Conservation (phyloP, 257 asterid species). For the Voacanga thouarsii region DNA sequence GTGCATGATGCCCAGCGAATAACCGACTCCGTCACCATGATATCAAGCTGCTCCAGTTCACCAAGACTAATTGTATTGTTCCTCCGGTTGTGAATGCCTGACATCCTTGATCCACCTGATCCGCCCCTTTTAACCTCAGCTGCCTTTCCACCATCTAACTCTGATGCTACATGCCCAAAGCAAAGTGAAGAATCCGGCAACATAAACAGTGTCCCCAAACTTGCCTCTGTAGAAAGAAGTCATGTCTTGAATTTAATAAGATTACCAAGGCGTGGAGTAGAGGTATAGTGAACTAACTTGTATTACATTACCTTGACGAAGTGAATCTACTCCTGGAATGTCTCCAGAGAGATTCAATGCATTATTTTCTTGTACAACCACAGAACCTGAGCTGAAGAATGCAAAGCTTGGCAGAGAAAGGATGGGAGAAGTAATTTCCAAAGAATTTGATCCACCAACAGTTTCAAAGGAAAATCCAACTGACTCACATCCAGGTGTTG, state of each 20-base stretch:
- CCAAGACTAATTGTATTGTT: constrained; percentile 66
- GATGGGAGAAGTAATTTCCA: constrained; percentile 41
- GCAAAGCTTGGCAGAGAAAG: constrained; percentile 64
- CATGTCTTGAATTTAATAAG: not conserved
- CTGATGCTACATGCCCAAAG: constrained; percentile 24
- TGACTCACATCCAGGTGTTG: constrained; percentile 28
- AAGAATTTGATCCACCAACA: constrained; percentile 32
- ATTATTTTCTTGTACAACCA: constrained; percentile 33
- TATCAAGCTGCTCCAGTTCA: constrained; percentile 56
- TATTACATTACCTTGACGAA: constrained; percentile 43
- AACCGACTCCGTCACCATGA: constrained; percentile 61
- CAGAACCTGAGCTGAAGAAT: constrained; percentile 39
- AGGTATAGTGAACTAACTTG: not conserved
- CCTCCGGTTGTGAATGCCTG: constrained; percentile 56
- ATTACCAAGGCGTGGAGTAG: not conserved
- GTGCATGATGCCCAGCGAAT: constrained; percentile 87
- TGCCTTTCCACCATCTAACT: constrained; percentile 19
- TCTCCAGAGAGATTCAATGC: constrained; percentile 30
- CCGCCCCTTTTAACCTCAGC: constrained; percentile 30
- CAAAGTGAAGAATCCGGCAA: constrained; percentile 21
- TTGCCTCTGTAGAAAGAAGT: constrained; percentile 22
- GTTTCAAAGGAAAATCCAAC: constrained; percentile 57
- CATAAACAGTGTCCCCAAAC: constrained; percentile 19
- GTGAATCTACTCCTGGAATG: constrained; percentile 29
- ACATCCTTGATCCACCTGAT: constrained; percentile 24